Evolutionary conservation across 1,284 basidiomycete genomes (phyloP).

Genomic region (Porodaedalea pini): DNA sequence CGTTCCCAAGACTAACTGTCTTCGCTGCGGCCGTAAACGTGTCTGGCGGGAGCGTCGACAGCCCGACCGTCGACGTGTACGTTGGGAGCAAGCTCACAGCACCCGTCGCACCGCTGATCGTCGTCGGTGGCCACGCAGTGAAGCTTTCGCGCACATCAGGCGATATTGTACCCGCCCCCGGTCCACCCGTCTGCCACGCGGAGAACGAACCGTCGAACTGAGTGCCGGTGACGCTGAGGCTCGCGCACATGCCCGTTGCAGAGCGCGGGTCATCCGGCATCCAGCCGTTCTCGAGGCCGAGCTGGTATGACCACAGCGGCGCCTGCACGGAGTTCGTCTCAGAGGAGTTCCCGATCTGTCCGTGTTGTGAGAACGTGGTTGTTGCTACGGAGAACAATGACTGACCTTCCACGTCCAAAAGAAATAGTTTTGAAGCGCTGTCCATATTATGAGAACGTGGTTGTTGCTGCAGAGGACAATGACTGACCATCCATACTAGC

Average conservation of each 20-base stretch:
- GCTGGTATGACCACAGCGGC: constrained; percentile 49
- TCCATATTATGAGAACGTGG: no score
- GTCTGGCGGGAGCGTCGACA: constrained; percentile 57
- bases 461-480: no score
- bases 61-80: constrained; percentile 67
- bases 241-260: constrained; percentile 63
- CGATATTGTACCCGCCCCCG: constrained; percentile 61
- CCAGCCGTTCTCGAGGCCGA: constrained; percentile 59
- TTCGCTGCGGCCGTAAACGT: constrained; percentile 46
- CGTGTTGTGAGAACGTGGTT: constrained; percentile 18
- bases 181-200: constrained; percentile 76
- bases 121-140: constrained; percentile 54
- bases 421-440: constrained; percentile 48
- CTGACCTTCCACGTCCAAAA: constrained; percentile 53
- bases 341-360: constrained; percentile 46
- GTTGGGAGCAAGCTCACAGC: constrained; percentile 47
- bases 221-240: constrained; percentile 43
- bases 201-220: constrained; percentile 58
- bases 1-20: constrained; percentile 55
- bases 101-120: constrained; percentile 41
- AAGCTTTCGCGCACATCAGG: constrained; percentile 45
- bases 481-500: constrained; percentile 44
- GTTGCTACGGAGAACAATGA: neutral
- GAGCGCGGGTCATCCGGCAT: constrained; percentile 76
- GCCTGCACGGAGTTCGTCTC: constrained; percentile 37